A percentile compares a stretch with the other conserved stretches of the same genome.
These are phyloP conservation scores for Abelmoschus esculentus DNA, from an alignment of 345 rosid species.

Conservation along the genomic window DNA sequence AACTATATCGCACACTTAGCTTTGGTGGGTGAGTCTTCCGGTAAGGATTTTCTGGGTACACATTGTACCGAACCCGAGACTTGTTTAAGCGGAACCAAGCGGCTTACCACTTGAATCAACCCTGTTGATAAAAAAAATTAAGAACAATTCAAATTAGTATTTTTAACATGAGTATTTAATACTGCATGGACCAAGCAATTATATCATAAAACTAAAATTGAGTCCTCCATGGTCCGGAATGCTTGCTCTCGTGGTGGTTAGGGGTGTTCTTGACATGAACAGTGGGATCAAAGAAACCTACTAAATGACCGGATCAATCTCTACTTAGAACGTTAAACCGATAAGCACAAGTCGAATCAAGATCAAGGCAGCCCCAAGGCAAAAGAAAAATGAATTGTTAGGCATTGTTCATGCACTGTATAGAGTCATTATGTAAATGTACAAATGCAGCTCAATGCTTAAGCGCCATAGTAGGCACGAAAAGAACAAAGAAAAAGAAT, in stretches of 20 bases:
- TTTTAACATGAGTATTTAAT: no score
- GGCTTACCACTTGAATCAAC: no score
- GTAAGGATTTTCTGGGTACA: no score
- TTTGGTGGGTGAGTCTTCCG: no score
- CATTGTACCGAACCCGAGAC: no score
- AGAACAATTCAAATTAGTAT: no score
- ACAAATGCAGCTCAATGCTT: conserved; percentile 23
- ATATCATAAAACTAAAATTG: no score
- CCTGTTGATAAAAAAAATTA: no score
- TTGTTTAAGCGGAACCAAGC: no score
- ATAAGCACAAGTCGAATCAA: neutral
- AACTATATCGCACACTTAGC: no score
- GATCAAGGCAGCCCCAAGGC: conserved; percentile 15
- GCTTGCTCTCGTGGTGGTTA: conserved; percentile 64
- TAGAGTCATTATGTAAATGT: conserved; percentile 21
- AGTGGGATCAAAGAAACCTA: conserved; percentile 47
- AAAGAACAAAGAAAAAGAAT: neutral
- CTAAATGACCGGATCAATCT: conserved; percentile 47
- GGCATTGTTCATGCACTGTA: conserved; percentile 8
- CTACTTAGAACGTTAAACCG: no score
- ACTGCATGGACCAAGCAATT: no score
- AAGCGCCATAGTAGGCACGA: neutral
- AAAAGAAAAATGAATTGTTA: neutral
- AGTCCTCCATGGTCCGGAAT: conserved; percentile 44
- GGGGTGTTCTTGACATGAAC: conserved; percentile 91